phyloP scores from a whole-genome alignment of 805 yeast genomes.

The Myxozyma neotropica region DNA sequence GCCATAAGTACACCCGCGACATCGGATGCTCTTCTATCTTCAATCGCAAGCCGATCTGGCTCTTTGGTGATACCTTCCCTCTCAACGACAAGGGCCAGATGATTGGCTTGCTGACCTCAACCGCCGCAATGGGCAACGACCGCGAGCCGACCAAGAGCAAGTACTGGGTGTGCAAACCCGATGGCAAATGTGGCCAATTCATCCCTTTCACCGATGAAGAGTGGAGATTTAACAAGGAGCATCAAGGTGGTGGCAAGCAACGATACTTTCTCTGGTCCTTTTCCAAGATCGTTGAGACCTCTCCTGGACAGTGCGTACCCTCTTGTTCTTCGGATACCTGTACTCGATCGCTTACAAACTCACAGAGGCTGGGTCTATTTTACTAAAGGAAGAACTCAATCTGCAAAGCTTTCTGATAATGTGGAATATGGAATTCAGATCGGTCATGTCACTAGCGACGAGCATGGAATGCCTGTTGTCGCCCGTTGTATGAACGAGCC shows the following conservation, averaged over 20 bases:
- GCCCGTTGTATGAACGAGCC: conserved; percentile 29
- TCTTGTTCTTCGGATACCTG: neutral
- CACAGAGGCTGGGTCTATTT: conserved; percentile 31
- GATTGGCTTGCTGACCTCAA: conserved; percentile 31
- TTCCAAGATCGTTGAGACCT: conserved; percentile 24
- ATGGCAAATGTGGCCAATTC: conserved; percentile 30
- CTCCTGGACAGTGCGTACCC: conserved; percentile 26
- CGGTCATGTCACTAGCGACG: conserved; percentile 12
- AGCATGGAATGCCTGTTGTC: conserved; percentile 24
- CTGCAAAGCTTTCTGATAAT: conserved; percentile 19
- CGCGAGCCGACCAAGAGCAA: conserved; percentile 24
- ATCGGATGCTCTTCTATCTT: conserved; percentile 30
- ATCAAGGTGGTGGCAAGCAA: conserved; percentile 26
- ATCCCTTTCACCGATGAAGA: conserved; percentile 33
- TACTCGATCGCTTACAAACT: neutral
- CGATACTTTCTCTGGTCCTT: conserved; percentile 31
- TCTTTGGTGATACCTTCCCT: conserved; percentile 33
- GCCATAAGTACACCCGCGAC: conserved; percentile 29
- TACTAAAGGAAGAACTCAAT: conserved; percentile 28
- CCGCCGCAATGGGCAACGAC: conserved; percentile 26
- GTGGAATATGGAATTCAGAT: conserved; percentile 25
- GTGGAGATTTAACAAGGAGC: conserved; percentile 15
- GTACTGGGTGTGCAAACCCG: conserved; percentile 21
- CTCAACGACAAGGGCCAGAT: conserved; percentile 28
- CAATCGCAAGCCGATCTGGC: conserved; percentile 22